phyloP scores from a whole-genome alignment of 2,329 filamentous ascomycete species.

The Eutypa lata region DNA sequence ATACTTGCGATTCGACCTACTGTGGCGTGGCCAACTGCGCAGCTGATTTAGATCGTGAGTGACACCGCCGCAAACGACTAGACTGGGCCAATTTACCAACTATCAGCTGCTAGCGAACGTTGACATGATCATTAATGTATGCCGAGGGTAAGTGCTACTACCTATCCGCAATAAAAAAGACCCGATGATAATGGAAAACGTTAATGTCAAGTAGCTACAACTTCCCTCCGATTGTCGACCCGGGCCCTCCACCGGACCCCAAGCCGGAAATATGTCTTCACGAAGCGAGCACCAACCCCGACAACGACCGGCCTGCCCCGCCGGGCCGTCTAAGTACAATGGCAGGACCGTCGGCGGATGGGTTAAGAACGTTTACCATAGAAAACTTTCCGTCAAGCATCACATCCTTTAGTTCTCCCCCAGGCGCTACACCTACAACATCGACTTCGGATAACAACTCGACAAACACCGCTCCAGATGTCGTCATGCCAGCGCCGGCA shows the following conservation, averaged over 20 bases:
- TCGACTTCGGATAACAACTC: conserved; percentile 9
- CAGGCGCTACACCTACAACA: background rate
- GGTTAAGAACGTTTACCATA: background rate
- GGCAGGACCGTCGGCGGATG: background rate
- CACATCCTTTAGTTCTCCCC: background rate
- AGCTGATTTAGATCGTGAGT: conserved; percentile 43
- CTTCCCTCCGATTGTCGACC: conserved; percentile 27
- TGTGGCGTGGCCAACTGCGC: conserved; percentile 44
- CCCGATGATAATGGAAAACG: too few relatives aligned
- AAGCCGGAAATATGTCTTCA: conserved; percentile 19
- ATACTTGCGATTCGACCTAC: conserved; percentile 49
- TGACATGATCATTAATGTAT: conserved; percentile 48
- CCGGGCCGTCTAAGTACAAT: background rate
- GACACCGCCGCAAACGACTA: background rate
- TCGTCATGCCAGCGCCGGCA: conserved; percentile 1
- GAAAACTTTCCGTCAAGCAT: background rate
- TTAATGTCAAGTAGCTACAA: background rate
- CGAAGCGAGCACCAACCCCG: background rate
- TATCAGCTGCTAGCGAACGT: conserved; percentile 41
- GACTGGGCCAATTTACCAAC: conserved; percentile 6
- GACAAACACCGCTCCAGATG: conserved; percentile 17
- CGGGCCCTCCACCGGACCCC: conserved; percentile 31
- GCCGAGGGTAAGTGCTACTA: conserved; percentile 42
- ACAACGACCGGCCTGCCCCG: background rate
- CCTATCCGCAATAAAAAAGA: background rate